phyloP scores from a whole-genome alignment of 768 basidiomycete species.

The Obba rivulosa region DNA sequence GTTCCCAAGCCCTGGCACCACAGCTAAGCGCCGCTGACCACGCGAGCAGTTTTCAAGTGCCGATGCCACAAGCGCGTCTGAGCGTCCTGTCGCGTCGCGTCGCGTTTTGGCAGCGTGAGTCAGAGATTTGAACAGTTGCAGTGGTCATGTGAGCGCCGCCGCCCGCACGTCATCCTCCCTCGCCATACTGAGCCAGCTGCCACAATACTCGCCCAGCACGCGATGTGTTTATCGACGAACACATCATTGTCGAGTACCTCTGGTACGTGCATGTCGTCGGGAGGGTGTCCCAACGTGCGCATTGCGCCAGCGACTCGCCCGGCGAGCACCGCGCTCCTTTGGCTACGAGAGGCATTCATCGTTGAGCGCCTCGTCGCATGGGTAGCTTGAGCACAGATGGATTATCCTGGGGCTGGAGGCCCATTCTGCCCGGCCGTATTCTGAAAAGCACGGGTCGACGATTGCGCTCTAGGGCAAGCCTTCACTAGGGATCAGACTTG shows the following conservation, averaged over 20 bases:
- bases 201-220: conserved; percentile 13
- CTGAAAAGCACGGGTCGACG: background rate
- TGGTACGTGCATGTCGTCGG: conserved; percentile 21
- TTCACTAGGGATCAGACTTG: conserved; percentile 25
- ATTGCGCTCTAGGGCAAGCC: conserved; percentile 3
- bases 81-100: too few relatives aligned
- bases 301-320: conserved; percentile 18
- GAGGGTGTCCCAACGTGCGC: conserved; percentile 10
- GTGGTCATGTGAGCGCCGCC: too few relatives aligned
- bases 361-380: conserved; percentile 20
- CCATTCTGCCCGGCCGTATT: conserved; percentile 5
- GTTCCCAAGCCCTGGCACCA: too few relatives aligned
- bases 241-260: conserved; percentile 22
- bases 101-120: too few relatives aligned
- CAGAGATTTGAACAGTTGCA: too few relatives aligned
- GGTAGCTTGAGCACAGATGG: conserved; percentile 24
- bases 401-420: too few relatives aligned
- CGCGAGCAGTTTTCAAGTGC: too few relatives aligned
- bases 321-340: conserved; percentile 18
- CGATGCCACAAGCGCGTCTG: too few relatives aligned
- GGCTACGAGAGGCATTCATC: conserved; percentile 22
- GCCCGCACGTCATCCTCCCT: conserved; percentile 1
- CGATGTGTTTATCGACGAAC: conserved; percentile 26
- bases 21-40: too few relatives aligned
- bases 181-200: conserved; percentile 34